Base-by-base conservation (phyloP, 2,329 filamentous ascomycete genomes). In the Neurospora sp. region DNA sequence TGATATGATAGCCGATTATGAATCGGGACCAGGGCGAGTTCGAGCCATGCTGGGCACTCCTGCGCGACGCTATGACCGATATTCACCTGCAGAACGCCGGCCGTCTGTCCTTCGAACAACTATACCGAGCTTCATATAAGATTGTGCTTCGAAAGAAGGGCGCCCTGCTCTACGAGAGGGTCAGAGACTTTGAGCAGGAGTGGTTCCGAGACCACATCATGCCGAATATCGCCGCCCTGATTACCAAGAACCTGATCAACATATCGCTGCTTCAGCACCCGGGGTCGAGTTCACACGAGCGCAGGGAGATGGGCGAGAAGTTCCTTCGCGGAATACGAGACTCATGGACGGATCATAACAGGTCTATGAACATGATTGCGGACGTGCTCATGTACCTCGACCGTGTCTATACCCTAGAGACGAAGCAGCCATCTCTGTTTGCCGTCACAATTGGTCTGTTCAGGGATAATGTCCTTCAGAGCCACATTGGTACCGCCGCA, bases 321-420 rank as follows among this genome's bases (percentile, higher is more conserved):
- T 96, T 98, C 73, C 81, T 99, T 70, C 88, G 87, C 69, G 90
- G 88, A 0, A 80, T 98, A 15, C 91, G 91, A 74, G 85, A 89
- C 70, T 88, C 90, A 2, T 99, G 94, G 93, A 88, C 93, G 71
- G 91, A 96, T 72, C 94, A 99, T 77, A 92, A 94, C 77, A 87
- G 92, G 70, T 94, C 92, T 65, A 97, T 97, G 92, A 93, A 93
- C 77, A 98, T 98, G 95, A 90, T 93, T 67, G 93, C 94, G 4
- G 96, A 98, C 79, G 93, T 98, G 39, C 85, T 98, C 68, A 97
- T 98, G 93, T 97, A 97, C 77, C 92, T 99, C 84, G 95, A 99
- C 78, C 91, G 93, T 67, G 90, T 94, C 37, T 93, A 92, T 76
- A 91, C 89, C 67, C 84, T 89, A 41, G 93, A 96, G 72, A 76